These are phyloP conservation scores for Kwoniella heveanensis DNA, from an alignment of 768 basidiomycete species.

Conservation along the genomic window DNA sequence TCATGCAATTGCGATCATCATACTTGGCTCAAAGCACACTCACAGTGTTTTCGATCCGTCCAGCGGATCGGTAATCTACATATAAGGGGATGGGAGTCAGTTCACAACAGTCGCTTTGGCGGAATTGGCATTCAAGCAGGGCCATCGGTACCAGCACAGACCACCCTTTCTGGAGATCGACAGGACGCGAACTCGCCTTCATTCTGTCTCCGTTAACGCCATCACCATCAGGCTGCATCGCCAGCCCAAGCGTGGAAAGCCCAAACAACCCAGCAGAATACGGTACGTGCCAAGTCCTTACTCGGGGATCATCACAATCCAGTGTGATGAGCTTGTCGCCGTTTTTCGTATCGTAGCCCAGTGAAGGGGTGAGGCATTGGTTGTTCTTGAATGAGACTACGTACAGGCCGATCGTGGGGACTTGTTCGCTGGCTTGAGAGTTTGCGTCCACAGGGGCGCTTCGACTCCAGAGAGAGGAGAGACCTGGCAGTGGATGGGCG, in stretches of 20 bases:
- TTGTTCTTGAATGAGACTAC: background rate
- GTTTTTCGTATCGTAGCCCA: background rate
- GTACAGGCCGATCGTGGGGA: background rate
- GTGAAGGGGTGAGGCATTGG: conserved; percentile 1
- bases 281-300: background rate
- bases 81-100: too few species aligned
- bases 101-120: too few species aligned
- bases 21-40: too few species aligned
- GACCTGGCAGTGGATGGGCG: background rate
- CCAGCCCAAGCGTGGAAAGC: background rate
- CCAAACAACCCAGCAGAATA: background rate
- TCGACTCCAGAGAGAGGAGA: background rate
- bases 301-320: background rate
- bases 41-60: background rate
- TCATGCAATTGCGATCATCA: too few species aligned
- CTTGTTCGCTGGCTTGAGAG: background rate
- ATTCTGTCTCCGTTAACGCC: background rate
- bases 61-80: background rate
- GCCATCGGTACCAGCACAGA: too few species aligned
- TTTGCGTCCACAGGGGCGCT: background rate
- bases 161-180: too few species aligned
- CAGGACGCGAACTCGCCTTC: background rate
- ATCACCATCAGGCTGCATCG: background rate
- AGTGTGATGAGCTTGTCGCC: background rate
- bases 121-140: too few species aligned